These are phyloP conservation scores for Bacterosira constricta DNA, from an alignment of 108 stramenopile species.

Conservation along the genomic window DNA sequence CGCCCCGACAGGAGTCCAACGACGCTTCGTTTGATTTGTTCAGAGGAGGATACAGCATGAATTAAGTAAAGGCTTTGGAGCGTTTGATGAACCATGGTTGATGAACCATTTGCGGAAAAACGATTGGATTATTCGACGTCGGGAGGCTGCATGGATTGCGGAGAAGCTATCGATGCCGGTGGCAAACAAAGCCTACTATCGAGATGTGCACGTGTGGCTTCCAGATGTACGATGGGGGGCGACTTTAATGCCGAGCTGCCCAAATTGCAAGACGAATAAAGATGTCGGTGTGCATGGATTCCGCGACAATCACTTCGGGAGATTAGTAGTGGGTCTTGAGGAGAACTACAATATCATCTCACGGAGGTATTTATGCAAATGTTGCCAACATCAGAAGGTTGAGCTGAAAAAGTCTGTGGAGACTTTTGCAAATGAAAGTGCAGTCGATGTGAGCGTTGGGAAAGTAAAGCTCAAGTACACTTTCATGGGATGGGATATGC, in stretches of 20 bases:
- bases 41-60: conserved; percentile 2
- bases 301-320: conserved; percentile 19
- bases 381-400: neutral
- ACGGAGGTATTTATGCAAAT: conserved; percentile 13
- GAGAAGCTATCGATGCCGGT: neutral
- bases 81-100: neutral
- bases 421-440: neutral
- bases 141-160: neutral
- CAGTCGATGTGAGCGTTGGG: neutral
- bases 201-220: conserved; percentile 31
- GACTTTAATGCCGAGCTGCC: conserved; percentile 26
- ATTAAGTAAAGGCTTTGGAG: neutral
- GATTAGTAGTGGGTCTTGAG: conserved; percentile 19
- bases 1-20: conserved; percentile 5
- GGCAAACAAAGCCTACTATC: conserved; percentile 25
- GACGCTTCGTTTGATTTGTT: neutral
- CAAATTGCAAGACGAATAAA: conserved; percentile 21
- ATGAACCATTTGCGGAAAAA: neutral
- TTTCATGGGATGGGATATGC: conserved; percentile 35
- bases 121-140: neutral
- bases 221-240: conserved; percentile 25
- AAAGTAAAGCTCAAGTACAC: neutral
- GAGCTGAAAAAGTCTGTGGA: neutral
- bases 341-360: conserved; percentile 13
- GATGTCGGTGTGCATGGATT: conserved; percentile 27